These are phyloP conservation scores for Oryza meridionalis DNA, from an alignment of 176 grass and related monocot species.

Conservation along the genomic window DNA sequence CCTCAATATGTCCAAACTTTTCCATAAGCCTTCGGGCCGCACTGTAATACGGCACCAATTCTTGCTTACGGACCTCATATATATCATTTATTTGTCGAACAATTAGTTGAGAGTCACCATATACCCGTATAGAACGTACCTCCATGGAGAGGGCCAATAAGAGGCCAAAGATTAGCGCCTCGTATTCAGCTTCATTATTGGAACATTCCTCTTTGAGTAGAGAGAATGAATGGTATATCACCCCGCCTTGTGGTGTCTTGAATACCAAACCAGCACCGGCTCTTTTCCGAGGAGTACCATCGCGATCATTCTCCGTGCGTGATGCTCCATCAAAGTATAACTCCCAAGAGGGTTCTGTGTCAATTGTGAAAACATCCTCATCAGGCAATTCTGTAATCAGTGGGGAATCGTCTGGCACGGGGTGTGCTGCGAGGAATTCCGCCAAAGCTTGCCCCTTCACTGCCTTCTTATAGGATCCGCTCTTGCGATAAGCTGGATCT, in stretches of 20 bases:
- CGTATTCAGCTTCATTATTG: constrained; percentile 4
- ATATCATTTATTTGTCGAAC: neutral
- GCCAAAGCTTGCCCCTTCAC: too few species aligned
- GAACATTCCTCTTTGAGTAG: neutral
- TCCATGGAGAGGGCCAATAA: neutral
- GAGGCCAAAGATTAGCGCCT: neutral
- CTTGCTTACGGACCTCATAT: neutral
- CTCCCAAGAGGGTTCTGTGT: neutral
- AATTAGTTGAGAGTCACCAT: neutral
- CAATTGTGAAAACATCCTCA: neutral
- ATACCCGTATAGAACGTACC: neutral
- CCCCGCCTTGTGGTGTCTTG: neutral
- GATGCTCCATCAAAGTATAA: neutral
- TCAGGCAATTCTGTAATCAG: neutral
- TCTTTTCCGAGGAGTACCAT: too few species aligned
- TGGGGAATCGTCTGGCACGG: neutral
- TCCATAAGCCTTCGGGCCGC: neutral
- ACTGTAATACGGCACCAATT: neutral
- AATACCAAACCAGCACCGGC: neutral
- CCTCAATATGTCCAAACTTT: neutral
- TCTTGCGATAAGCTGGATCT: neutral
- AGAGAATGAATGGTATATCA: neutral
- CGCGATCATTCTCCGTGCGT: neutral
- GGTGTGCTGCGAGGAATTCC: neutral
- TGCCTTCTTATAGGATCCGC: neutral